Base-by-base conservation (phyloP, 2,329 filamentous ascomycete genomes). In the Penicillium sp. region DNA sequence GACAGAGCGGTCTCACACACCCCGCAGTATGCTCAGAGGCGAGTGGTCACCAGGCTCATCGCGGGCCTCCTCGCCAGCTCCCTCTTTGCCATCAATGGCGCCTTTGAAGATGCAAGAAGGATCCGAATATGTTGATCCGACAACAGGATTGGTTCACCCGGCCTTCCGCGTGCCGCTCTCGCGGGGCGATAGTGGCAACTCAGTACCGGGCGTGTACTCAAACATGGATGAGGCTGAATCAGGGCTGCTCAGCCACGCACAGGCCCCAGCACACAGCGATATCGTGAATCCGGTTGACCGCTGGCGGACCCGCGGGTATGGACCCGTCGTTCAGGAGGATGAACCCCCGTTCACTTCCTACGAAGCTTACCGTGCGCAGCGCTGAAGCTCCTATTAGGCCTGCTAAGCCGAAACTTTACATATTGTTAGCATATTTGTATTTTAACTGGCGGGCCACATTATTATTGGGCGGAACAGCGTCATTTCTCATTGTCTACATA, bases 1-100 rank as follows among this genome's bases (percentile, higher is more conserved):
- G 40, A 71, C 67, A 13, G 72, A 75, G 46, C 68, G 74, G 14
- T 74, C 71, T 10, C 67, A 70, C 3, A 76, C 74, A 2, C 73
- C 73, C 1, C 64, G 65, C 34, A 70, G 64, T 16, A 64, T 63
- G 41, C 54, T 72, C 25, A 63, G 65, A 38, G 56, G 51, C 31
- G 66, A 68, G 29, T 70, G 66, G 56, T 72, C 71, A 2, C 67
- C 71, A 5, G 62, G 57, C 35, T 72, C 71, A 3, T 71, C 72
- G 8, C 65, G 71, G 14, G 65, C 71, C 1, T 68, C 66, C 5
- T 74, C 72, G 3, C 73, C 72, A 0, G 62, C 64, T 1, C 67
- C 68, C 3, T 78, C 64, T 50, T 63, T 49, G 14, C 63, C 56
- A 43, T 64, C 64, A 5, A 52, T 66, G n/a, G 46, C 61, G 4